These are phyloP conservation scores for Fraxinus angustifolia DNA, from an alignment of 305 asterid species.

Conservation along the genomic window DNA sequence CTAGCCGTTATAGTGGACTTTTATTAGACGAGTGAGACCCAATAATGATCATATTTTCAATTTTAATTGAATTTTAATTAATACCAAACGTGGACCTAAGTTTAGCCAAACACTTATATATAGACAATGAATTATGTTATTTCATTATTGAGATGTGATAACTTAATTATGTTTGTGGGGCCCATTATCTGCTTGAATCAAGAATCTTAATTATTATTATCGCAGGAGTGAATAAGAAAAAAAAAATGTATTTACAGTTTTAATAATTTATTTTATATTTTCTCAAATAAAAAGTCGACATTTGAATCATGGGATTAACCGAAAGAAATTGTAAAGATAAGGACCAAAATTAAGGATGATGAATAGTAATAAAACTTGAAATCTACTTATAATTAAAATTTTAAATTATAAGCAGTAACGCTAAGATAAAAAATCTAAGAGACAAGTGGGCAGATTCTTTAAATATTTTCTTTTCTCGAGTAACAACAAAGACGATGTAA, in stretches of 20 bases:
- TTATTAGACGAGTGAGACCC: no score
- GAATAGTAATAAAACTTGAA: background rate
- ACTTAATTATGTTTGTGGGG: slow-evolving; percentile 16
- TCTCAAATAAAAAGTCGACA: background rate
- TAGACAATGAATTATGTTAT: slow-evolving; percentile 19
- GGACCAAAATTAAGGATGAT: background rate
- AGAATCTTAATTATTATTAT: slow-evolving; percentile 6
- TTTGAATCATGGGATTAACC: background rate
- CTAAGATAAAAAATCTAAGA: background rate
- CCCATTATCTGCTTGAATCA: slow-evolving; percentile 19
- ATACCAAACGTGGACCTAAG: no score
- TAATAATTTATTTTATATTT: background rate
- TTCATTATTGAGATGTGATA: slow-evolving; percentile 32
- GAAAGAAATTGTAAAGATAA: background rate
- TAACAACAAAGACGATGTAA: slow-evolving; percentile 25
- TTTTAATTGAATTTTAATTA: no score
- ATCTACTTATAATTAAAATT: background rate
- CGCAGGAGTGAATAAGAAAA: background rate
- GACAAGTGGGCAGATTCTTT: slow-evolving; percentile 22
- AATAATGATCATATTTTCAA: no score
- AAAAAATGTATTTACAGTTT: no score
- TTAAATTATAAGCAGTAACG: background rate
- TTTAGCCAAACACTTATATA: background rate
- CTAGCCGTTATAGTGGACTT: no score
- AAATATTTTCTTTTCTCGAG: background rate